Evolutionary conservation across 1,284 basidiomycete genomes (phyloP), one percentile per base, ranked within the genome.

Genomic region (Trichosporon faecale): DNA sequence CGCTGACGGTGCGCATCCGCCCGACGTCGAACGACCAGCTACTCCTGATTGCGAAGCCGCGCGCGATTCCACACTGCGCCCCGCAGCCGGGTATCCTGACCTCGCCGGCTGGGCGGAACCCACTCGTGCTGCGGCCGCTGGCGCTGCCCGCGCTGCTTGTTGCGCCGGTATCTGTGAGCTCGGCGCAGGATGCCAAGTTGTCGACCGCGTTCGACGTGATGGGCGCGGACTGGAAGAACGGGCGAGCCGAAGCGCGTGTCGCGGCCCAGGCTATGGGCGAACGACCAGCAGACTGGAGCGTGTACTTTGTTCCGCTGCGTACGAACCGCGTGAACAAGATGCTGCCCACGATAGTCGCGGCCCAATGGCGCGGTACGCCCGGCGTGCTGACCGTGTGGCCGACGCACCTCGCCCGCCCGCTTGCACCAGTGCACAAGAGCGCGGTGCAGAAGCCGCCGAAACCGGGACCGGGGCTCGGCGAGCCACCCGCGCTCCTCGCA

Each of bases 301-400:
- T 79, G 25, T 78, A 72, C 72, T 80, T 78, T 75, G 76, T 80
- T 0, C 78, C 78, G 0, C 46, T 76, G 5, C 35, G 46, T 4
- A 52, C 66, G 16, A 61, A 61, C 57, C 57, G 57, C 57, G 57
- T 61, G 16, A n/a, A 29, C 57, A 61, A 61, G 57, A 61, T 61
- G 57, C 69, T 73, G 7, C 72, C 72, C 0, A 40, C 40, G 0
- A 57, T 67, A 2, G 57, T 74, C 18, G 70, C 71, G 0, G 57
- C 68, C 6, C 57, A 60, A 21, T 74, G 73, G 73, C 73, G 70
- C 18, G 68, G 67, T 25, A 66, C 66, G 23, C 67, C 74, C 35
- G 80, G 80, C 14, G 73, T 82, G 2, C 35, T 82, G 3, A 79
- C 79, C 3, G 69, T 82, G 4, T 82, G 80, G 80, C 80, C 80